phyloP scores from a whole-genome alignment of 345 rosid genomes.

The Eucalyptus viminalis region DNA sequence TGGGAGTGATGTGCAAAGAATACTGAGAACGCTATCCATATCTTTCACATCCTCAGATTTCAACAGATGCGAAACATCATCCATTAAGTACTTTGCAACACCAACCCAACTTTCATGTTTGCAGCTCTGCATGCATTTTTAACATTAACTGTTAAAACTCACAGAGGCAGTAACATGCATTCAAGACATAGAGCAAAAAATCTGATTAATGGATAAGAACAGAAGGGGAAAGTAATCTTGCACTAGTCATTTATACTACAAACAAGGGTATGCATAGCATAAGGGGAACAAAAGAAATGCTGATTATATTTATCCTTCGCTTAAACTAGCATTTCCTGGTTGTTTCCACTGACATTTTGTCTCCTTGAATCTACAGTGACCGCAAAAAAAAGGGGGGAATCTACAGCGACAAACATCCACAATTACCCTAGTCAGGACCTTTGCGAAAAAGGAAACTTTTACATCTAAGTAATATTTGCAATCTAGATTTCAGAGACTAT shows the following conservation, averaged over 20 bases:
- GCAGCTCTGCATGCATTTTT: conserved; percentile 44
- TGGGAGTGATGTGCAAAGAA: conserved; percentile 54
- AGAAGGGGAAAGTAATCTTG: background rate
- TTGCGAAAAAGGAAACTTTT: background rate
- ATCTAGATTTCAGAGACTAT: background rate
- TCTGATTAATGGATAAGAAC: background rate
- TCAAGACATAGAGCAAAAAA: background rate
- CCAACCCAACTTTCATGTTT: conserved; percentile 67
- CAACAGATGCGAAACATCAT: conserved; percentile 63
- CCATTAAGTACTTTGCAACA: conserved; percentile 67
- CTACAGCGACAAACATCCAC: background rate
- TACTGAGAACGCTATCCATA: conserved; percentile 23
- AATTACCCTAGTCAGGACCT: background rate
- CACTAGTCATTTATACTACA: background rate
- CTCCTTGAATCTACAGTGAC: background rate
- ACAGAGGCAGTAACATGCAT: background rate
- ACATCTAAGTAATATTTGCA: background rate
- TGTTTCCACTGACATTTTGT: background rate
- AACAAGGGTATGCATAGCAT: background rate
- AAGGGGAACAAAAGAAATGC: background rate
- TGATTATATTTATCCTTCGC: background rate
- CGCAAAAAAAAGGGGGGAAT: background rate
- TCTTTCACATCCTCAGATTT: conserved; percentile 53
- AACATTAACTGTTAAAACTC: background rate
- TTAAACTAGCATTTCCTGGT: background rate